These are phyloP conservation scores for Kodamaea sagamina DNA, from an alignment of 805 yeast species.

Conservation along the genomic window DNA sequence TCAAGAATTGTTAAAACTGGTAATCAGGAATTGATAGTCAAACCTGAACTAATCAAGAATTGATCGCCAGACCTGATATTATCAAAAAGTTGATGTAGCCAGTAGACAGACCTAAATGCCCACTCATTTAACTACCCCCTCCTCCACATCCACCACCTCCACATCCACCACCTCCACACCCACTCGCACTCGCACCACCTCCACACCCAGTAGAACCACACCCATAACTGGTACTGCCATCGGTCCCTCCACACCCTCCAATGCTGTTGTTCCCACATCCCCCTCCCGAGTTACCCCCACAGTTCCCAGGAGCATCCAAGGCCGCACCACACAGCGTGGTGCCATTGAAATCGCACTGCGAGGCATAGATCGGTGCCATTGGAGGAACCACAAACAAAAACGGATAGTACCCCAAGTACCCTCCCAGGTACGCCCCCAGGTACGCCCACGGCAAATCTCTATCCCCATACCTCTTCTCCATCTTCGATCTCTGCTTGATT, in stretches of 20 bases:
- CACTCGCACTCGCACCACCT: not conserved
- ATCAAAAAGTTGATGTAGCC: no score
- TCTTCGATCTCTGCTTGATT: not conserved
- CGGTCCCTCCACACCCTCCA: constrained; percentile 5
- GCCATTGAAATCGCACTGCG: no score
- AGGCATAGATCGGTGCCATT: constrained; percentile 6
- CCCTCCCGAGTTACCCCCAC: no score
- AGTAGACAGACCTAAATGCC: no score
- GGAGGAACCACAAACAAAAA: constrained; percentile 16
- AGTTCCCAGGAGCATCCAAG: no score
- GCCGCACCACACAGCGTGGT: no score
- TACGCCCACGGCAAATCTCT: constrained; percentile 9
- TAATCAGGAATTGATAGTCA: no score
- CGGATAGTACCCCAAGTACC: constrained; percentile 4
- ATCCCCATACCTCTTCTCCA: not conserved
- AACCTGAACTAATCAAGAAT: no score
- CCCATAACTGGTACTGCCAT: constrained; percentile 1
- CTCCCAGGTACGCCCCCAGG: constrained; percentile 4
- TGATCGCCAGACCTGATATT: no score
- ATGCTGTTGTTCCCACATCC: not conserved
- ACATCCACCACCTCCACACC: not conserved
- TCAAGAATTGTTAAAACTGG: no score
- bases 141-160: not conserved
- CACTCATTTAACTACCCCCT: not conserved
- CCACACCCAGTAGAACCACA: constrained; percentile 8